phyloP scores from a whole-genome alignment of 2,329 filamentous ascomycete genomes.

The Pseudogymnoascus sp. region DNA sequence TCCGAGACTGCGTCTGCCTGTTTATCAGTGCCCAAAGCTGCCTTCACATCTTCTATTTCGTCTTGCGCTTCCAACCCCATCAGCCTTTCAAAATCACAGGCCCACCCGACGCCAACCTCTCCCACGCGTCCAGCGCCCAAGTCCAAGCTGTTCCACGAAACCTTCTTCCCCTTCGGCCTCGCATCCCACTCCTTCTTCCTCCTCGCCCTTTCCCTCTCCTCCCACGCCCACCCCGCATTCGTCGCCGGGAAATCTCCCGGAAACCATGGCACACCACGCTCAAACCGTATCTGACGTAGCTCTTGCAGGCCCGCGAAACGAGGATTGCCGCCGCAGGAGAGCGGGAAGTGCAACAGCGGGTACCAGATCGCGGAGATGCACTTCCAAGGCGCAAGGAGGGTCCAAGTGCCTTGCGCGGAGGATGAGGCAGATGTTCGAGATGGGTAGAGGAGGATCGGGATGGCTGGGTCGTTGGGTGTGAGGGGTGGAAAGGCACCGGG shows the following conservation, averaged over 20 bases:
- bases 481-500: slow-evolving; percentile 56
- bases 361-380: slow-evolving; percentile 84
- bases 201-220: slow-evolving; percentile 53
- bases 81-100: slow-evolving; percentile 75
- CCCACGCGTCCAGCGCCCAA: slow-evolving; percentile 68
- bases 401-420: slow-evolving; percentile 65
- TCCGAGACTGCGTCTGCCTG: background rate
- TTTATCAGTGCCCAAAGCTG: slow-evolving; percentile 11
- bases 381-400: slow-evolving; percentile 80
- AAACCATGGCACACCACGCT: slow-evolving; percentile 72
- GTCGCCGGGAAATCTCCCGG: slow-evolving; percentile 79
- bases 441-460: slow-evolving; percentile 67
- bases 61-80: slow-evolving; percentile 29
- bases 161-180: slow-evolving; percentile 72
- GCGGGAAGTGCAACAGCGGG: slow-evolving; percentile 70
- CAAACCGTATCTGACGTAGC: slow-evolving; percentile 71
- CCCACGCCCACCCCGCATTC: slow-evolving; percentile 70
- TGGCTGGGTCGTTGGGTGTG: slow-evolving; percentile 57
- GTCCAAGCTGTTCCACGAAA: slow-evolving; percentile 66
- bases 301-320: slow-evolving; percentile 77
- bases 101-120: slow-evolving; percentile 74
- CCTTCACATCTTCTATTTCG: background rate
- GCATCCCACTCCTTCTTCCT: slow-evolving; percentile 62
- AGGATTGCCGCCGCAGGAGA: slow-evolving; percentile 72
- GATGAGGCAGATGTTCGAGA: slow-evolving; percentile 41